A percentile compares a stretch with the other conserved stretches of the same genome.
Evolutionary conservation across 106 monocot genomes (phyloP).

Genomic region (Dendrobium huoshanense): DNA sequence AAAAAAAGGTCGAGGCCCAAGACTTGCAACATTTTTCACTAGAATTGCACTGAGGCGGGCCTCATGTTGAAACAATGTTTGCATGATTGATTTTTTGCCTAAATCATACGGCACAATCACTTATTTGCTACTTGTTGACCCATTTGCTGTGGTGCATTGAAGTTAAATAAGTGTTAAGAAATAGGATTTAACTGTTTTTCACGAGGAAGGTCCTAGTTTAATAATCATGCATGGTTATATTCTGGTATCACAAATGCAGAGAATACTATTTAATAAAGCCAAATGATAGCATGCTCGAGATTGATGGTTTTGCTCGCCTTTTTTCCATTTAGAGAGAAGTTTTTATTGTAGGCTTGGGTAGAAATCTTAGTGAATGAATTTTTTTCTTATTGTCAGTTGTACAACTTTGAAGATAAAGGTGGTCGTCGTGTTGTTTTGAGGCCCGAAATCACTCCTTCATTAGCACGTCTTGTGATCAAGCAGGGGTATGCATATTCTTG

Average conservation of each 20-base stretch:
- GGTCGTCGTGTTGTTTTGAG: slow-evolving; percentile 95
- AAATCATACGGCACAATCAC: neutral
- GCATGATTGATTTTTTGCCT: too few relatives aligned
- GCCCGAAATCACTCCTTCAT: slow-evolving; percentile 97
- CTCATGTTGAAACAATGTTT: too few relatives aligned
- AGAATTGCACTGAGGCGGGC: too few relatives aligned
- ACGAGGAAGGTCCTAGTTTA: neutral
- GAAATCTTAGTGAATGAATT: neutral
- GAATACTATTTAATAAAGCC: neutral
- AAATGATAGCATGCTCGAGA: neutral
- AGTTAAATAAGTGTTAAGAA: neutral
- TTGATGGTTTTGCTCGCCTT: neutral
- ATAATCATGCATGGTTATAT: neutral
- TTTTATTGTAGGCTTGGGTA: neutral
- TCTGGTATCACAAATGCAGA: neutral
- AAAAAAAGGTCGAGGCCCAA: too few relatives aligned
- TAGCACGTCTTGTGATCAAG: slow-evolving; percentile 96
- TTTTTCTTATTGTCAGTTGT: slow-evolving; percentile 41
- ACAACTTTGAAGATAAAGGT: slow-evolving; percentile 98
- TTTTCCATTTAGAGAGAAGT: neutral
- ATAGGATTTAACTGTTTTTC: neutral
- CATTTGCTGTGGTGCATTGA: neutral
- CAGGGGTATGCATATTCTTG: slow-evolving; percentile 50
- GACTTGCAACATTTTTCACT: too few relatives aligned
- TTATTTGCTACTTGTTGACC: slow-evolving; percentile 1